These are phyloP conservation scores for Dicorynia guianensis DNA, from an alignment of 306 rosid species.

Conservation along the genomic window DNA sequence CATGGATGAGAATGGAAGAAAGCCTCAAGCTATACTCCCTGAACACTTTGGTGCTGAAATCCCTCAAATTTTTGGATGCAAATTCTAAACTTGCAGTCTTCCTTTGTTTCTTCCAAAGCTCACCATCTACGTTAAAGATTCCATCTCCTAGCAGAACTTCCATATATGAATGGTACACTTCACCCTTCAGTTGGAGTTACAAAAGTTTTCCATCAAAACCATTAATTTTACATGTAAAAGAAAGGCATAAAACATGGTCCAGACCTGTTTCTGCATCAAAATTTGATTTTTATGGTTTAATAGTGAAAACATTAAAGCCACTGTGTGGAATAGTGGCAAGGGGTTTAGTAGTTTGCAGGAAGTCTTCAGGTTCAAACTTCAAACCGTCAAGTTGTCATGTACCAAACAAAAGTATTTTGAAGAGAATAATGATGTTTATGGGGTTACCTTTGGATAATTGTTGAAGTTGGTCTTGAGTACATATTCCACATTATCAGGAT, in stretches of 20 bases:
- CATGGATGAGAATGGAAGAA: slow-evolving; percentile 60
- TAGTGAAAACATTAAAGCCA: background rate
- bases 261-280: background rate
- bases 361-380: too few species aligned
- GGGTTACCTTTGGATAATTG: slow-evolving; percentile 80
- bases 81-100: slow-evolving; percentile 93
- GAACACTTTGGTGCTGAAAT: slow-evolving; percentile 82
- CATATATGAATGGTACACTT: slow-evolving; percentile 87
- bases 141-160: slow-evolving; percentile 96
- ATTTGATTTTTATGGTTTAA: background rate
- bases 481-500: slow-evolving; percentile 86
- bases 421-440: background rate
- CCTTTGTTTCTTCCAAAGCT: slow-evolving; percentile 87
- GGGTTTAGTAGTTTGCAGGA: too few species aligned
- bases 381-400: too few species aligned
- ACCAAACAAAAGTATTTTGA: background rate
- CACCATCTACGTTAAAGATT: slow-evolving; percentile 89
- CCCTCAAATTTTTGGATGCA: slow-evolving; percentile 91
- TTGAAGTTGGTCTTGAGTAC: slow-evolving; percentile 88
- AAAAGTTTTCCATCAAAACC: background rate
- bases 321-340: too few species aligned
- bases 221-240: background rate
- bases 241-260: background rate
- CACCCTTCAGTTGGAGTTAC: slow-evolving; percentile 64
- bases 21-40: slow-evolving; percentile 74